phyloP scores from a whole-genome alignment of 2,329 filamentous ascomycete genomes.

The Capronia coronata region DNA sequence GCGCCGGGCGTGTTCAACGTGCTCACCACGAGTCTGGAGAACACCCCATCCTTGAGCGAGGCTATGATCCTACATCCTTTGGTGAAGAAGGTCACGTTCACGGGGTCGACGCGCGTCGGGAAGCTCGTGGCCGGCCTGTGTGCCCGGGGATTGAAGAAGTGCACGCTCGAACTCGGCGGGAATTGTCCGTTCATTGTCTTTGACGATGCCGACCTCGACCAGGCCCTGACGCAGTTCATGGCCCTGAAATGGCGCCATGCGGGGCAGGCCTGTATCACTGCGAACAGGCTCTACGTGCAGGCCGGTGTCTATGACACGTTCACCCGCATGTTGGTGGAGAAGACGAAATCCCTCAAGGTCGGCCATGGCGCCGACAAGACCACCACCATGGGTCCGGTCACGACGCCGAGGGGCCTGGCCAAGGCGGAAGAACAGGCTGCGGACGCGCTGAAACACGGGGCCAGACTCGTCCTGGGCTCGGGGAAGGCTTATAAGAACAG shows the following conservation, averaged over 20 bases:
- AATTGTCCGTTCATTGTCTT: constrained; percentile 62
- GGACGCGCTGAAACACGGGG: constrained; percentile 59
- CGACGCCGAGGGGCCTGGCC: constrained; percentile 50
- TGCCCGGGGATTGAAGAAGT: constrained; percentile 56
- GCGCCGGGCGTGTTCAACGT: constrained; percentile 56
- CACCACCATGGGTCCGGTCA: constrained; percentile 56
- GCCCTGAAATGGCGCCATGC: constrained; percentile 40
- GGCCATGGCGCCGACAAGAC: constrained; percentile 52
- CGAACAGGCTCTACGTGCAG: constrained; percentile 43
- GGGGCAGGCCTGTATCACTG: constrained; percentile 42
- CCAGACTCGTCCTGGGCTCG: constrained; percentile 57
- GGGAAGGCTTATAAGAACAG: constrained; percentile 34
- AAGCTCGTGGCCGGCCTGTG: constrained; percentile 57
- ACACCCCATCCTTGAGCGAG: constrained; percentile 37
- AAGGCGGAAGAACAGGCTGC: constrained; percentile 55
- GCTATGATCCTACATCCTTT: constrained; percentile 52
- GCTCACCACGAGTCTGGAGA: constrained; percentile 46
- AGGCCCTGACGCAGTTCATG: constrained; percentile 38
- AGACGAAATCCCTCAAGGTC: constrained; percentile 48
- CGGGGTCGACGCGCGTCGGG: constrained; percentile 54
- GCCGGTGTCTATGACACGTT: constrained; percentile 46
- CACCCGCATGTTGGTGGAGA: constrained; percentile 48
- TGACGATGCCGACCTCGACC: constrained; percentile 56
- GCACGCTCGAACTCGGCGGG: constrained; percentile 58
- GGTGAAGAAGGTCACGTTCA: constrained; percentile 57